Evolutionary conservation across 805 yeast species (phyloP), one percentile per base, ranked within the genome.

Genomic region (Candida vartiovaarae): DNA sequence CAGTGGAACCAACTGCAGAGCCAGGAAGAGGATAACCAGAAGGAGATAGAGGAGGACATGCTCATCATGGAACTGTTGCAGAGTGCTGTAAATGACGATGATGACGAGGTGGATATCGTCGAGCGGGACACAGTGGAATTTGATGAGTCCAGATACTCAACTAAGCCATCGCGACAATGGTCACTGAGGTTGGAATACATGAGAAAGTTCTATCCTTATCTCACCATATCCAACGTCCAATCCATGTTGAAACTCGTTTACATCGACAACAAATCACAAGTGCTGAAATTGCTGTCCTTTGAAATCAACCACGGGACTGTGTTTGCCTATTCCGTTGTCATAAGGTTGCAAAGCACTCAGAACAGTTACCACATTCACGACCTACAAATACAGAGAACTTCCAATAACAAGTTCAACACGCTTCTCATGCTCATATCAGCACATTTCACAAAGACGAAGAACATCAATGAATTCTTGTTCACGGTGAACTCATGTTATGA

Each of bases 161-260:
- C 56, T 4, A 48, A 41, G 25, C 61, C 62, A 2, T 39, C 46
- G 8, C 46, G 43, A 34, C 45, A 53, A 9, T 59, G 62, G 62
- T 34, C 45, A 5, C 24, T 42, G 3, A 44, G 61, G 30, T 34
- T 52, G 2, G 55, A 51, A 30, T 56, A 51, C 32, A 31, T 59
- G 20, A 40, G 38, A 34, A 53, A 46, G 40, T 50, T 59, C 35
- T 59, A 59, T 26, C 60, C 59, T 2, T 49, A 47, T 20, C 41
- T 58, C 6, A 11, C 20, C 8, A 47, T 59, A 2, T 8, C 27
- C 0, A 34, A 46, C 15, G 42, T 48, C n/a, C 32, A 31, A 3
- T 53, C 63, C 23, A 37, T 39, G 4, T 35, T 54, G 1, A 36
- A 53, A 1, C 27, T 58, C 8, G 51, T 50, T 10, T 49, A 52